phyloP scores from a whole-genome alignment of 2,329 filamentous ascomycete genomes.

The Microdochium paspali region DNA sequence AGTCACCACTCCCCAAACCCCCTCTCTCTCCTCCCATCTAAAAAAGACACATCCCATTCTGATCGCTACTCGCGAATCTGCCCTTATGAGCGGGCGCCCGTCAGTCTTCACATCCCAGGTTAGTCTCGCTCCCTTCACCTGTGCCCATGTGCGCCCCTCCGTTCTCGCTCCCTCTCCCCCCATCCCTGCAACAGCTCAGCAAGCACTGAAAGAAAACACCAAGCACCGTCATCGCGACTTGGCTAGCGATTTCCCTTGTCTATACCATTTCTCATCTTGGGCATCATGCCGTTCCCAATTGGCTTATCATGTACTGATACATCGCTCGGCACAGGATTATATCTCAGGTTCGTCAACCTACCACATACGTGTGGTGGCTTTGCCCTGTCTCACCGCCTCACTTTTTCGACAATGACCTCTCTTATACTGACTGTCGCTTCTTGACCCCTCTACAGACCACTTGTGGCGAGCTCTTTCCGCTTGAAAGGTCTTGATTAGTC shows the following conservation, averaged over 20 bases:
- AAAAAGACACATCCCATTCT: conserved; percentile 8
- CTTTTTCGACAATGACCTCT: background rate
- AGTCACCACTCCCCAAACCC: conserved; percentile 5
- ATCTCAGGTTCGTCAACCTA: conserved; percentile 53
- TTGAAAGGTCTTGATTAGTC: conserved; percentile 28
- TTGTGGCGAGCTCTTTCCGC: conserved; percentile 42
- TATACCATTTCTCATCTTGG: conserved; percentile 3
- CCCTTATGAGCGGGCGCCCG: conserved; percentile 78
- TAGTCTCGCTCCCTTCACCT: conserved; percentile 1
- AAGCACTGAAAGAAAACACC: background rate
- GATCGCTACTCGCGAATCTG: conserved; percentile 32
- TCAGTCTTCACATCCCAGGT: conserved; percentile 85
- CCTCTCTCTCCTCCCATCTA: conserved; percentile 8
- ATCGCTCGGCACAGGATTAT: conserved; percentile 49
- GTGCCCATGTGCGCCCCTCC: background rate
- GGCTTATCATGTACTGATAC: conserved; percentile 28
- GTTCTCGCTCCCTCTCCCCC: background rate
- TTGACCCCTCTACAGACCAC: conserved; percentile 29
- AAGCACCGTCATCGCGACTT: too few species aligned
- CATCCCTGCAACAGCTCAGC: background rate
- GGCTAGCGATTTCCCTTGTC: too few species aligned
- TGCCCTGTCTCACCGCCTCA: conserved; percentile 31
- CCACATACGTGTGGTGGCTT: conserved; percentile 8
- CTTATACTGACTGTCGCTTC: conserved; percentile 20
- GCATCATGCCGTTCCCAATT: conserved; percentile 1